A percentile compares a stretch with the other conserved stretches of the same genome.
These are phyloP conservation scores for Limnanthes douglasii DNA, from an alignment of 345 rosid species.

Conservation along the genomic window DNA sequence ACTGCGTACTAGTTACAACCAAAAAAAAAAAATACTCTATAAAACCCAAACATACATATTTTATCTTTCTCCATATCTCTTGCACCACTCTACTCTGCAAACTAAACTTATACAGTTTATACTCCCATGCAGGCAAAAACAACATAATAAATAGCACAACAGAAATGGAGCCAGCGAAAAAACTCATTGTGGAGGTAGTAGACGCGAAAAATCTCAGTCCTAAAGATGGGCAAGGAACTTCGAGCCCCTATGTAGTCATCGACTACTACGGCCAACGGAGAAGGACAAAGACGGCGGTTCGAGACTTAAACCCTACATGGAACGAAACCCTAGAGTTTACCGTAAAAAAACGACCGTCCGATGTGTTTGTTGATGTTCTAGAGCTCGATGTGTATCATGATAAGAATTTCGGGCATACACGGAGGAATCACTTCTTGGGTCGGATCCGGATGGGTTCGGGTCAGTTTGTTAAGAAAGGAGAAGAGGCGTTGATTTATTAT, in stretches of 20 bases:
- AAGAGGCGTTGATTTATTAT: conserved; percentile 73
- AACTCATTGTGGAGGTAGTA: conserved; percentile 66
- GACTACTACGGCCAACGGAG: conserved; percentile 72
- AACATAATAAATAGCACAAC: conserved; percentile 3
- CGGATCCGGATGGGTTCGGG: conserved; percentile 40
- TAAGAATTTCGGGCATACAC: conserved; percentile 50
- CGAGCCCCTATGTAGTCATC: conserved; percentile 73
- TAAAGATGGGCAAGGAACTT: conserved; percentile 74
- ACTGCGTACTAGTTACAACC: too few species aligned
- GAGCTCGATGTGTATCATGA: conserved; percentile 72
- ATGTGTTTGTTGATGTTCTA: conserved; percentile 41
- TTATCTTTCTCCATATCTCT: too few species aligned
- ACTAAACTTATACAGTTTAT: too few species aligned
- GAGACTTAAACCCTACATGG: conserved; percentile 73
- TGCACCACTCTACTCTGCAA: too few species aligned
- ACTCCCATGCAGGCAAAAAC: conserved; percentile 9
- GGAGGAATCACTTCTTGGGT: conserved; percentile 54
- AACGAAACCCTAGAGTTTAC: conserved; percentile 56
- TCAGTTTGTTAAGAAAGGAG: conserved; percentile 76
- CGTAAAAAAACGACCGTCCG: conserved; percentile 33
- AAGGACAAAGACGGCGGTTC: conserved; percentile 34
- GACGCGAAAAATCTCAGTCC: conserved; percentile 58
- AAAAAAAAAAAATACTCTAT: too few species aligned
- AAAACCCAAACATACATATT: too few species aligned
- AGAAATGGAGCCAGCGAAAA: conserved; percentile 28